phyloP scores from a whole-genome alignment of 257 asterid species.

The Rhazya stricta region DNA sequence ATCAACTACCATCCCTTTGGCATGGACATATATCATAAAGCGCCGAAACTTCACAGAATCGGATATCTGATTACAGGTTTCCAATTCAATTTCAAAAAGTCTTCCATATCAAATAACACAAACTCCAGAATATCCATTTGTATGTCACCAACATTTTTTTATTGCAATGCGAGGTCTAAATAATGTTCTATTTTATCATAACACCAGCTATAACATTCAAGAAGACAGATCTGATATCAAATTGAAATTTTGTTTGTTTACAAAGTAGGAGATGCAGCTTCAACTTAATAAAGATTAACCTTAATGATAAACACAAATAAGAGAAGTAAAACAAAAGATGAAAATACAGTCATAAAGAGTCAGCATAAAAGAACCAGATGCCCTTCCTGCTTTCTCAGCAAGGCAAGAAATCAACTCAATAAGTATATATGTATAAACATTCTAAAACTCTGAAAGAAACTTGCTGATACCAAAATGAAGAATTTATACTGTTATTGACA shows the following conservation, averaged over 20 bases:
- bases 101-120: constrained; percentile 6
- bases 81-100: not conserved
- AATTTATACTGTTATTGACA: not conserved
- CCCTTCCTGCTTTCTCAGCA: not conserved
- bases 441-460: too few relatives aligned
- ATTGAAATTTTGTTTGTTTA: not conserved
- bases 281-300: not conserved
- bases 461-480: too few relatives aligned
- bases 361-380: not conserved
- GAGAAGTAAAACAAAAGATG: not conserved
- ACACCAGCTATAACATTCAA: not conserved
- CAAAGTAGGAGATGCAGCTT: not conserved
- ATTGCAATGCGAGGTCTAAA: not conserved
- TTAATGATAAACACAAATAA: not conserved
- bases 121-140: not conserved
- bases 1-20: constrained; percentile 93
- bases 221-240: not conserved
- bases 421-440: too few relatives aligned
- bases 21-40: constrained; percentile 91
- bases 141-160: not conserved
- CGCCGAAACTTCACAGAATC: constrained; percentile 61
- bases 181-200: not conserved
- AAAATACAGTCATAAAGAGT: not conserved
- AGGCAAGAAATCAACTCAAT: not conserved
- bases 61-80: constrained; percentile 44